Evolutionary conservation across 2,329 filamentous ascomycete species (phyloP), one percentile per base, ranked within the genome.

Genomic region (Aspergillus japonicus): DNA sequence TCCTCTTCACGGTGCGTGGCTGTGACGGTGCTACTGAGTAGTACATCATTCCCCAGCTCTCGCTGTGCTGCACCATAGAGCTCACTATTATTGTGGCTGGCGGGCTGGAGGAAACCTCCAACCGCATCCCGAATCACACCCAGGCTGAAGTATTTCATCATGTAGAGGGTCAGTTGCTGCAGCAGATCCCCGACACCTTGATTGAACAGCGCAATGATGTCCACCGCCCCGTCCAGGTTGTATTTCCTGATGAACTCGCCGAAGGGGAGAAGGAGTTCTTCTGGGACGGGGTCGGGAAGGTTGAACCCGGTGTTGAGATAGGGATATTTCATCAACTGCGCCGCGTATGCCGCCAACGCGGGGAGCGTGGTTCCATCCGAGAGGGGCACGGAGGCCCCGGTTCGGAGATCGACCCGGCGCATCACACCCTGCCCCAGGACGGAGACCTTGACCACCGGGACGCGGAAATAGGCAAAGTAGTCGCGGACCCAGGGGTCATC

Each of bases 231-330:
- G 2, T 47, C 24, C 1, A 67, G 24, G 2, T 63, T 47, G 24
- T 68, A 62, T 24, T 66, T 66, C 1, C 26, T 1, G 4, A 65
- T 39, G 5, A 66, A 68, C 1, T 68, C 57, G 3, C 52, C 50
- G 6, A 66, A 63, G 2, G 64, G 63, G 1, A 64, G 33, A 0
- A 63, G 29, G 1, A 69, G 50, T 23, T 66, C 64, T 33, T 61
- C 60, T 10, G 64, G 61, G 6, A 67, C 63, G 0, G 66, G 65
- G n/a, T 71, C 62, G 1, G 68, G 66, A 2, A 73, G 65, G 4
- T 63, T 50, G n/a, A 44, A 44, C 2, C 39, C 39, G 5, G 39
- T 44, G 39, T 44, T 44, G 39, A 44, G 39, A 44, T 44, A 44
- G 5, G 39, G 39, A 44, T 44, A 44, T 19, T 44, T 44, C 16